A percentile compares a stretch with the other conserved stretches of the same genome.
Evolutionary conservation across 2,329 filamentous ascomycete genomes (phyloP).

Genomic region (Colletotrichum sp.): DNA sequence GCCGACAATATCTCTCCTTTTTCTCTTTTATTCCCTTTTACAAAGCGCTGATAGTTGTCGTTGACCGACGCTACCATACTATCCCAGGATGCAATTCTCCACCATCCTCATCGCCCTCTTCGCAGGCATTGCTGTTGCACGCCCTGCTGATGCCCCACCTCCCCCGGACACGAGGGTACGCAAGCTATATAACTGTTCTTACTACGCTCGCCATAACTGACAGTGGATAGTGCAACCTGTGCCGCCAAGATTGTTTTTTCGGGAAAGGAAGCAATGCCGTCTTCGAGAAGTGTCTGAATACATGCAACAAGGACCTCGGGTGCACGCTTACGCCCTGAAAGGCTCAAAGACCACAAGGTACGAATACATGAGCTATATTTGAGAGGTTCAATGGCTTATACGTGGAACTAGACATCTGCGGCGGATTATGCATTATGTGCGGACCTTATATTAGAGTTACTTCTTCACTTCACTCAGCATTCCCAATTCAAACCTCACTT

Average conservation of each 20-base stretch:
- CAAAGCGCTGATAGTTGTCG: background rate
- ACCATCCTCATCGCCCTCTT: background rate
- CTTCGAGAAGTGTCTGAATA: background rate
- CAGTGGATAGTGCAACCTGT: background rate
- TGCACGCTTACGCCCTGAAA: background rate
- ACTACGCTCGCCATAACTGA: background rate
- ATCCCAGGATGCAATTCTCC: background rate
- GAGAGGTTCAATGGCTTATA: background rate
- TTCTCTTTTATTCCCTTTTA: background rate
- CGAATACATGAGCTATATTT: background rate
- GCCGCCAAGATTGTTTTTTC: constrained; percentile 2
- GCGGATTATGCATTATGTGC: background rate
- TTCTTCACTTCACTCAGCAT: background rate
- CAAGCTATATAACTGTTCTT: background rate
- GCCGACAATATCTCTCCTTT: background rate
- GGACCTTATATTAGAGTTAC: background rate
- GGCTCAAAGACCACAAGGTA: background rate
- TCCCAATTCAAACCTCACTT: background rate
- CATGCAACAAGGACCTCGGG: background rate
- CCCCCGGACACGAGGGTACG: background rate
- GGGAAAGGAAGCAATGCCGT: background rate
- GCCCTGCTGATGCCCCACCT: background rate
- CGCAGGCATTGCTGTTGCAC: background rate
- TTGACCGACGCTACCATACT: background rate
- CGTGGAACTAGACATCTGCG: background rate